Evolutionary conservation across 108 stramenopile genomes (phyloP), one percentile per base, ranked within the genome.

Genomic region (Aurantiochytrium sp.): DNA sequence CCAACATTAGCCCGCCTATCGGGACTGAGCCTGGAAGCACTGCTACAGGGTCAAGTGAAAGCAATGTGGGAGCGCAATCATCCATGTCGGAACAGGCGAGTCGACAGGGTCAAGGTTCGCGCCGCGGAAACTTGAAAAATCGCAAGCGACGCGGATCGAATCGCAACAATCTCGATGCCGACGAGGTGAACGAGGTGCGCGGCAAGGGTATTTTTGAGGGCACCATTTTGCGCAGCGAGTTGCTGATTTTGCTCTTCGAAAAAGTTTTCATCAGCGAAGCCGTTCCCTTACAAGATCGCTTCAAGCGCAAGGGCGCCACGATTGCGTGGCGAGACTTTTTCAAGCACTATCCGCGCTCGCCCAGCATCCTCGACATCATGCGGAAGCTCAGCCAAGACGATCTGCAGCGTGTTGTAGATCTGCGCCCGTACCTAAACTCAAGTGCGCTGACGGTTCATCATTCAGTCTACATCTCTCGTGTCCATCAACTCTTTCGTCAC

Each of bases 381-480:
- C 19, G 89, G 44, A 47, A 35, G 23, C 64, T 94, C 18, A 42
- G 87, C 0, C 55, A 35, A 0, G 90, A 90, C 76, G 92, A 92
- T 18, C 23, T 55, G 19, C 18, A 76, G 5, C 58, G 58, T 10
- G 87, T 69, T 14, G 44, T 94, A 1, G 94, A 94, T 71, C 90
- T 94, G 45, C 72, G 93, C 44, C 94, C 94, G 49, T 93, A 94
- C 90, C 90, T 92, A 59, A 93, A 93, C 88, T 90, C 92, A 42
- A 91, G 92, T 8, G 93, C 94, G 5, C 88, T 93, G 87, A 87
- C 89, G 5, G 87, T 90, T 0, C 73, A 90, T 28, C 51, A 25
- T 10, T 44, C 57, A 23, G 89, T 88, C 4, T 55, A 89, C 88
- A 47, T 88, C 28, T 57, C 60, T 5, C 58, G 89, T 4, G 88